Base-by-base conservation (phyloP, 1,284 basidiomycete genomes). In the Schizopora paradoxa region DNA sequence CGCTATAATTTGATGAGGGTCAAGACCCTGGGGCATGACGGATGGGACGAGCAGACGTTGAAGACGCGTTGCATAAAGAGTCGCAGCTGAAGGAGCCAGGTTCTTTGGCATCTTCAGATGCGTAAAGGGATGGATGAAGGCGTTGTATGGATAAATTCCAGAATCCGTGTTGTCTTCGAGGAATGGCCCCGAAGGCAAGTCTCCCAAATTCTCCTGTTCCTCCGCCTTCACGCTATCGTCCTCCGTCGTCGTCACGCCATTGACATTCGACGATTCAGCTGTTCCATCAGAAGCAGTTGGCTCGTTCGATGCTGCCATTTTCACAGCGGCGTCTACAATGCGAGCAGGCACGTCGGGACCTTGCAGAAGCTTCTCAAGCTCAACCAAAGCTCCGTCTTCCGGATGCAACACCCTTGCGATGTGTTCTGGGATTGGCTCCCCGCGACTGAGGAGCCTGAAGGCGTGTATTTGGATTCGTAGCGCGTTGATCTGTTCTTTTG, bases 61-160 rank as follows among this genome's bases (percentile, higher is more conserved):
- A 38, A 89, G 74, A 44, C 84, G 81, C 29, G 84, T 82, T 0
- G 79, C 77, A 55, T 78, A 80, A 46, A 80, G 63, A 22, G 72
- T 34, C 7, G 25, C 38, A 11, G 44, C 48, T 39, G 56, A 44
- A 59, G 31, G 81, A 75, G 58, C 81, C 76, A 37, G 67, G 69
- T 44, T 78, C 81, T 45, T 78, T 63, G 36, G 77, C 21, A 79
- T 76, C 51, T 79, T 78, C 52, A 90, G 77, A 55, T 86, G 81
- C 3, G 84, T 76, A 58, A 90, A 86, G 0, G 95, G 95, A 58
- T 94, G 82, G 21, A 76, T 73, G 63, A 85, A 96, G n/a, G 94
- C 85, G 63, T 97, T 98, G 74, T 95, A 97, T 0, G 95, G 95
- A 60, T 96, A 95, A 48, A 97, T 83, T 41, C 82, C 76, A 2